These are phyloP conservation scores for Suhomyces yuchorum DNA, from an alignment of 1,139 yeast genomes.

Conservation along the genomic window DNA sequence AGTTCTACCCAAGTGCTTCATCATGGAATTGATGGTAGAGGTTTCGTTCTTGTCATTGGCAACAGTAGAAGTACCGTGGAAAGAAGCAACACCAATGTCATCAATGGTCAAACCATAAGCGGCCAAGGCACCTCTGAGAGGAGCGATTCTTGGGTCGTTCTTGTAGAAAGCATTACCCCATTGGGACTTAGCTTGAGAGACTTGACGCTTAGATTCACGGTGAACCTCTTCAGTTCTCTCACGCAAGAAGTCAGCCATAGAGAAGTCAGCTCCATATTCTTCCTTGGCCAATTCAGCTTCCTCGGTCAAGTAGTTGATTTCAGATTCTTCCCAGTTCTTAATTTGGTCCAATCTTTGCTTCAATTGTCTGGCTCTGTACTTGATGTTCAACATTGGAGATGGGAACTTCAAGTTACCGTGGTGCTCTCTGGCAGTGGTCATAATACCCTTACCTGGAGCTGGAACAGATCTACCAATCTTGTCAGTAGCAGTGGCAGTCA, in stretches of 20 bases:
- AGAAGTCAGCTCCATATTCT: constrained; percentile 61
- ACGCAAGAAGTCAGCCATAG: constrained; percentile 56
- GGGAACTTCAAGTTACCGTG: constrained; percentile 82
- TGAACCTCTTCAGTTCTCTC: constrained; percentile 89
- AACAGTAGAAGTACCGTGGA: constrained; percentile 98
- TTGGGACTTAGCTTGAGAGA: constrained; percentile 84
- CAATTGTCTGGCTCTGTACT: constrained; percentile 93
- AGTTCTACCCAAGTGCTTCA: constrained; percentile 92
- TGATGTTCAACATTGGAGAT: constrained; percentile 80
- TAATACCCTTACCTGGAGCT: constrained; percentile 99
- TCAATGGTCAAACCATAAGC: constrained; percentile 90
- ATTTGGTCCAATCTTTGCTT: constrained; percentile 76
- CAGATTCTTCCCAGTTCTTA: constrained; percentile 82
- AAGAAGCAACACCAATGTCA: constrained; percentile 95
- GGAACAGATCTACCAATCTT: constrained; percentile 99
- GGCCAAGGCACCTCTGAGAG: constrained; percentile 95
- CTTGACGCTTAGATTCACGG: constrained; percentile 83
- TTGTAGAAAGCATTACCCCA: constrained; percentile 96
- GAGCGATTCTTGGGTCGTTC: constrained; percentile 92
- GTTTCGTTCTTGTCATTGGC: constrained; percentile 99
- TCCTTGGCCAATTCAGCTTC: constrained; percentile 62
- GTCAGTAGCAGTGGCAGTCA: constrained; percentile 96
- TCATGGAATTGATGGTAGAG: constrained; percentile 85
- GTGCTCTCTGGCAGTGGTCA: constrained; percentile 96
- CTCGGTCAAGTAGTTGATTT: constrained; percentile 55